Base-by-base conservation (phyloP, 2,329 filamentous ascomycete genomes). In the Beauveria medogensis region DNA sequence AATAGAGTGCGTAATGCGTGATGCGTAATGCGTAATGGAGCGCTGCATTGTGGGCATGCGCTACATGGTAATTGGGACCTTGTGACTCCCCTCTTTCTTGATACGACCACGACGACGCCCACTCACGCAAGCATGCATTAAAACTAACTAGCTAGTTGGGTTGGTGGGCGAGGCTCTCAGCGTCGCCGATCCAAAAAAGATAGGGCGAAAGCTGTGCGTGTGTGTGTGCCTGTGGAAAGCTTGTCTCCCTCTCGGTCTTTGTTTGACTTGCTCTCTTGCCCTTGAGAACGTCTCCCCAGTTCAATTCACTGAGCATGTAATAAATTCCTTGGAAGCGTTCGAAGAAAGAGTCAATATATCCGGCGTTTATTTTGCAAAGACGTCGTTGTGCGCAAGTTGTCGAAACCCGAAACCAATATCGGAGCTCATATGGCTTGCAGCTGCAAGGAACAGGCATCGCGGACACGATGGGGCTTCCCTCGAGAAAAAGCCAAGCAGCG, bases 401-500 rank as follows among this genome's bases (percentile, higher is more conserved):
- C 34, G 34, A 34, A 37, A 55, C 22, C 24, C 22, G 3, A 30
- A 28, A 8, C 26, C 53, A 55, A 55, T 55, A 55, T 55, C 53
- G 41, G 26, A 14, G 41, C 20, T 12, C 24, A 55, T 55, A 55
- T 55, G 53, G 53, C 53, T 55, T 55, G 53, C 53, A 55, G 53
- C 40, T 55, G 53, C 53, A 55, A 55, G 53, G 53, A 46, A 55
- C 53, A 55, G 41, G 53, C 37, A 26, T n/a, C 37, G 40, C 20
- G 16, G 14, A 18, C 37, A 9, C 52, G 52, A 55, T 43, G 52
- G 52, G 37, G 48, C 10, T 22, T 14, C 12, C 44, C 48, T 51
- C 26, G 48, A 51, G 26, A 16, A n/a, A 14, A 5, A 43, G 50
- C 20, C 41, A 34, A 41, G 53, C 43, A 56, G 37, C 54, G 43